phyloP scores from a whole-genome alignment of 768 basidiomycete species.

The Boletus sp. region DNA sequence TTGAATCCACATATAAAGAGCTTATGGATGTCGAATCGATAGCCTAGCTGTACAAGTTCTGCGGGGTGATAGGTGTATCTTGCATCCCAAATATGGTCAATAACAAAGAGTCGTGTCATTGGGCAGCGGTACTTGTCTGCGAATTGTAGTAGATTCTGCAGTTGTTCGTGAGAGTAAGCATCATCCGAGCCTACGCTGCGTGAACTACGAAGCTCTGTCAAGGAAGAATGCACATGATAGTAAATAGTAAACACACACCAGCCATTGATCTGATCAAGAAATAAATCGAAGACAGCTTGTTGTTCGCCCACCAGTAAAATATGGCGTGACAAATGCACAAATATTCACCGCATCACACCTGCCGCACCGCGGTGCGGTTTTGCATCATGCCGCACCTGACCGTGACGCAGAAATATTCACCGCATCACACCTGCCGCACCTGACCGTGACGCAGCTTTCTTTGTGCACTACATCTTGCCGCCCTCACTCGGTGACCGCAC shows the following conservation, averaged over 20 bases:
- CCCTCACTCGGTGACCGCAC: no score
- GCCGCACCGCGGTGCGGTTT: no score
- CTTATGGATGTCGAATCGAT: background rate
- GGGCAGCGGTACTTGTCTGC: background rate
- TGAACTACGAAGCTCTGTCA: background rate
- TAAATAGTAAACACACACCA: background rate
- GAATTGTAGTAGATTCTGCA: background rate
- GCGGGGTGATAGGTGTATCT: background rate
- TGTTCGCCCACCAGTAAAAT: background rate
- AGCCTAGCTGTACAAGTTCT: background rate
- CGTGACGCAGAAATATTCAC: no score
- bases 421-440: no score
- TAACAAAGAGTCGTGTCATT: background rate
- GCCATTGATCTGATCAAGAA: background rate
- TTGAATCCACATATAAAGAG: background rate
- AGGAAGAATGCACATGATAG: background rate
- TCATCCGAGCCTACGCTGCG: background rate
- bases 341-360: no score
- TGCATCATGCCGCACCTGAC: no score
- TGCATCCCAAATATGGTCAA: background rate
- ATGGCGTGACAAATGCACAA: no score
- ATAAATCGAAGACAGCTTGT: background rate
- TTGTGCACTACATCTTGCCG: no score
- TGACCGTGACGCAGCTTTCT: no score
- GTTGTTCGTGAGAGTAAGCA: background rate